Conservation (phyloP, 2,329 filamentous ascomycete species). For the Chrysosphaeria jannelii region DNA sequence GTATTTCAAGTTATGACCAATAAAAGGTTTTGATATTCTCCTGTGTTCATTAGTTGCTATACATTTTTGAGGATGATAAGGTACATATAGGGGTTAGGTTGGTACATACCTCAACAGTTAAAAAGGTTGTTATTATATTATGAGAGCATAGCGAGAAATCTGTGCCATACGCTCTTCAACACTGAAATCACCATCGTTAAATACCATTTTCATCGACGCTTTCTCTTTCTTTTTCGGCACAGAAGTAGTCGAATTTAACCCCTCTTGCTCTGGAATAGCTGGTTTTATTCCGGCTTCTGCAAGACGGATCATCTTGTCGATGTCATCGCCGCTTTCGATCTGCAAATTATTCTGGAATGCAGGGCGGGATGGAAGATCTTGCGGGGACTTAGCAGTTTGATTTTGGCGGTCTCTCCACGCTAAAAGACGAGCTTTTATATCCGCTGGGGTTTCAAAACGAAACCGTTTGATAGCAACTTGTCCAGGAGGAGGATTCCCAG, state of each 20-base stretch:
- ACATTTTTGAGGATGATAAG: no score
- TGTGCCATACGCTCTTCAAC: conserved; percentile 73
- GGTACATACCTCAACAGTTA: no score
- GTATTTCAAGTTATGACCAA: no score
- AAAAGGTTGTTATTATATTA: neutral
- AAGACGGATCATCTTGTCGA: conserved; percentile 33
- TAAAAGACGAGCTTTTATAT: conserved; percentile 52
- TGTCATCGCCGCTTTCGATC: conserved; percentile 26
- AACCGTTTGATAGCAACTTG: conserved; percentile 31
- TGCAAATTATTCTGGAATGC: no score
- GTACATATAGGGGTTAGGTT: no score
- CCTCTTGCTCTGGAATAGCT: no score
- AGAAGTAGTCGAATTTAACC: conserved; percentile 13
- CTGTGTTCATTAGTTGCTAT: no score
- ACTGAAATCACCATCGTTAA: conserved; percentile 49
- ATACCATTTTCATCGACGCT: conserved; percentile 34
- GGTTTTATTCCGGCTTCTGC: conserved; percentile 29
- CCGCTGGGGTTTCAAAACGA: conserved; percentile 43
- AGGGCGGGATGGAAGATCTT: conserved; percentile 6
- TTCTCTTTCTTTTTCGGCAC: conserved; percentile 7
- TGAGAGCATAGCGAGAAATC: conserved; percentile 37
- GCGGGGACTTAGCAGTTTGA: conserved; percentile 15
- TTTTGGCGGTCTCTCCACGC: conserved; percentile 45
- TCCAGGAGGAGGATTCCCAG: conserved; percentile 55
- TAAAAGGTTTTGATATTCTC: no score